Evolutionary conservation across 2,329 filamentous ascomycete genomes (phyloP).

Genomic region (Aspergillus hiratsukae): DNA sequence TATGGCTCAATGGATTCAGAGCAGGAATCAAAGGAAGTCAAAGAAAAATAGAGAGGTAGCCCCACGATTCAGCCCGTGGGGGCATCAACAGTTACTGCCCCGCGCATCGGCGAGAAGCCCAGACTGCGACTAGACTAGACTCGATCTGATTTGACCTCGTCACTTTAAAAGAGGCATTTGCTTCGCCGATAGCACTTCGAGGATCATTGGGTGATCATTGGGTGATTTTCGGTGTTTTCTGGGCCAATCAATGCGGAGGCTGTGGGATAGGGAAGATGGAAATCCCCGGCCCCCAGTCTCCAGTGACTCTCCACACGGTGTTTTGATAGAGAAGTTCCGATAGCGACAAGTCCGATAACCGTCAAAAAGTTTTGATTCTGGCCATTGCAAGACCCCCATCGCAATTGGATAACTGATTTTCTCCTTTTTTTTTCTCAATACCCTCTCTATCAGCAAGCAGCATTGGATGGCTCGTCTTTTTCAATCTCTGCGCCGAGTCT

Average conservation of each 20-base stretch:
- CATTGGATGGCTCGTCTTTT: slow-evolving; percentile 33
- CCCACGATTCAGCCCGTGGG: not conserved
- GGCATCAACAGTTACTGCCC: not conserved
- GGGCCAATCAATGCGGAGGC: not conserved
- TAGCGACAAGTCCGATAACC: not conserved
- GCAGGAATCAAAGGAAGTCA: not conserved
- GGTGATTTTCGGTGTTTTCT: not conserved
- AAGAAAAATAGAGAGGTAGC: not conserved
- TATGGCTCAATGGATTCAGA: not conserved
- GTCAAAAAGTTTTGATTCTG: not conserved
- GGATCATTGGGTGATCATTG: not conserved
- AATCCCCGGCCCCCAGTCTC: too few species aligned
- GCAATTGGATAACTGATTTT: not conserved
- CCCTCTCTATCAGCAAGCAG: not conserved
- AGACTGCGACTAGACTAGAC: not conserved
- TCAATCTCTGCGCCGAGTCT: slow-evolving; percentile 26
- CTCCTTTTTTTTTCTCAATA: slow-evolving; percentile 5
- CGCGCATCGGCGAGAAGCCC: not conserved
- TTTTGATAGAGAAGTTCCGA: not conserved
- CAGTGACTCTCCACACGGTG: not conserved
- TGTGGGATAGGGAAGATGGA: not conserved
- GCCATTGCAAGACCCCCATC: not conserved
- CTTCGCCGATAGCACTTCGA: not conserved
- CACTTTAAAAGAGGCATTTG: not conserved
- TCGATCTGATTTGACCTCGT: not conserved